phyloP scores from a whole-genome alignment of 2,329 filamentous ascomycete species.

The Hypomyces rosellus region DNA sequence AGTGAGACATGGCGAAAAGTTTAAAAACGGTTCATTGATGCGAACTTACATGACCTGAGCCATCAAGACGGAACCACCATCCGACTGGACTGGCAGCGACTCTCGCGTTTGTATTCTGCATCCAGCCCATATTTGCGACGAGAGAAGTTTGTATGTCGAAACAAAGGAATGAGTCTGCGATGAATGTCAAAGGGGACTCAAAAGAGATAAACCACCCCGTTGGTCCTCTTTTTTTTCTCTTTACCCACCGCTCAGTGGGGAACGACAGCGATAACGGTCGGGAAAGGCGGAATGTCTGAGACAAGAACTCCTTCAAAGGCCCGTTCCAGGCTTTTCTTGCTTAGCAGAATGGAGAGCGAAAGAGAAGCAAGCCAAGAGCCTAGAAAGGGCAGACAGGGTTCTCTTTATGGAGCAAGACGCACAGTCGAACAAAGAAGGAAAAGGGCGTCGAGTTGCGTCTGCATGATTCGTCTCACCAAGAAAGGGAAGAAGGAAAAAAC shows the following conservation, averaged over 20 bases:
- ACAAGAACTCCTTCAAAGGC: too few relatives aligned
- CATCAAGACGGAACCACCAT: slow-evolving; percentile 72
- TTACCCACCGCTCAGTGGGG: too few relatives aligned
- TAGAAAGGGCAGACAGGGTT: not conserved
- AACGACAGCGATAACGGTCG: too few relatives aligned
- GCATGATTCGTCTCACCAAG: too few relatives aligned
- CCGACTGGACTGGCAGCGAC: slow-evolving; percentile 63
- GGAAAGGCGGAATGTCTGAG: too few relatives aligned
- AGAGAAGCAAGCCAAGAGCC: not conserved
- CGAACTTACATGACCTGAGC: slow-evolving; percentile 68
- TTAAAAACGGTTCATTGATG: not conserved
- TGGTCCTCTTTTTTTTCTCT: too few relatives aligned
- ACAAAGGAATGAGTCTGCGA: not conserved
- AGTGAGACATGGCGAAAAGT: not conserved
- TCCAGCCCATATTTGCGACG: slow-evolving; percentile 37
- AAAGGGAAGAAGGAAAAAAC: too few relatives aligned
- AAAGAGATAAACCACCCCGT: too few relatives aligned
- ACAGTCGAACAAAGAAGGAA: not conserved
- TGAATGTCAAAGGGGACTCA: not conserved
- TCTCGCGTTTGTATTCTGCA: slow-evolving; percentile 44
- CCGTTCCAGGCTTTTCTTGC: too few relatives aligned
- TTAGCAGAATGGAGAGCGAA: not conserved
- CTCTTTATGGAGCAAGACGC: not conserved
- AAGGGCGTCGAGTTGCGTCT: too few relatives aligned
- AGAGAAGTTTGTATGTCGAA: not conserved